Base-by-base conservation (phyloP, 768 basidiomycete genomes). In the Tricholoma bakamatsutake region DNA sequence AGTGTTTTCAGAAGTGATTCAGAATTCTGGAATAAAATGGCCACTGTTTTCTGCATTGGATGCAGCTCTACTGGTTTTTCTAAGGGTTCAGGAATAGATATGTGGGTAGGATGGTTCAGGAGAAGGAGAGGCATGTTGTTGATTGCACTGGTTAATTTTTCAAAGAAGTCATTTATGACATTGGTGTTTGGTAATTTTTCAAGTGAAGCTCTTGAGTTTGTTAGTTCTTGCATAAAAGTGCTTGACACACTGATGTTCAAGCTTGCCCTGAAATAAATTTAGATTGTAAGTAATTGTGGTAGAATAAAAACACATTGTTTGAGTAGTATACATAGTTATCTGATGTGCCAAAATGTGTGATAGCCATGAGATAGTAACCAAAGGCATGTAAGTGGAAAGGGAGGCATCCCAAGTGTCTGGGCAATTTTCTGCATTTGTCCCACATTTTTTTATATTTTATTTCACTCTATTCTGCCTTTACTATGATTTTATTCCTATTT, bases 191-290 rank as follows among this genome's bases (percentile, higher is more conserved):
- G 65, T 61, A 31, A 76, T 73, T 12, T 68, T 64, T 0, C 17
- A 30, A 1, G 46, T 55, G 21, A 59, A 59, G 1, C 64, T 53
- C 3, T 65, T 52, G 17, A 61, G 66, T 53, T 74, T 75, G 60
- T 69, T 71, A 1, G 69, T 69, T 0, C 62, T 57, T 4, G 56
- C 28, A 46, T 73, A 79, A 40, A 66, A 71, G 0, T 54, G 40
- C 58, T 80, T 79, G 8, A 67, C 64, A 0, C 50, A 57, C 0
- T 62, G 57, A 50, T 80, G 76, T 55, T 76, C 67, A 0, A 67
- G 64, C 55, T 78, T 75, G 2, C 72, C 69, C 76, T 77, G 46
- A 18, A 33, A 42, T 8, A 28, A n/a, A 42, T 35, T 12, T 24
- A 15, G 46, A 5, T 5, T 11, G 7, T 39, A 39, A 39, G 10